Evolutionary conservation across 371 early-diverging fungal species (phyloP), one percentile per base, ranked within the genome.

Genomic region (Mucor indicus): DNA sequence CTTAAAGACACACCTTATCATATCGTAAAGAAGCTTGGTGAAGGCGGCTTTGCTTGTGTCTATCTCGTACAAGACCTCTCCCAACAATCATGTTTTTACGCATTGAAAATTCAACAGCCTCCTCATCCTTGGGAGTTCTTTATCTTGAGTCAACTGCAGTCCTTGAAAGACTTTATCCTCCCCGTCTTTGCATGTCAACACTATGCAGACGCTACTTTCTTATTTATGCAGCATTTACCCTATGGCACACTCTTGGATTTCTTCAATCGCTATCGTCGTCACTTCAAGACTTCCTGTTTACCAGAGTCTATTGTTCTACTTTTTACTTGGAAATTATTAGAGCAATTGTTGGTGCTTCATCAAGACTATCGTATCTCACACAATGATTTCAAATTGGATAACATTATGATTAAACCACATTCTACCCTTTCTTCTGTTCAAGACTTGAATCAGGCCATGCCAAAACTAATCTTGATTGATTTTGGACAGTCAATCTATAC

Each of bases 361-460:
- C n/a, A n/a, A n/a, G 10, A 16, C 0, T 44, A 51, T 2, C 56
- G 51, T 11, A 69, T 75, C 16, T 36, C 59, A 31, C 79, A 79
- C 48, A 66, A 69, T 36, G 79, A 79, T 44, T 46, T 79, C 17
- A 79, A 79, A 46, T 48, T 66, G 2, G 79, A 79, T 36, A 79
- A 79, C 46, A 46, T 70, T 20, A 52, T 78, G 57, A 8, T 78
- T 8, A n/a, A n/a, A n/a, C n/a, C n/a, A n/a, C 33, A 29, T 9
- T 54, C 52, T 1, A 38, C 38, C 10, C 4, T 11, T 9, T 11
- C 4, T 11, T 11, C 6, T 13, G 41, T 44, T 21, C 23, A 36
- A 6, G 36, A 36, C 9, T n/a, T 24, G 53, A 39, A 9, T 38
- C 4, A 4, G n/a, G 4, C 4, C n/a, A 13, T 33, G 12, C 58